Percentiles rank a stretch among this genome's conserved stretches.
phyloP scores from a whole-genome alignment of 2,329 filamentous ascomycete species.

The Fusarium sublunatum region DNA sequence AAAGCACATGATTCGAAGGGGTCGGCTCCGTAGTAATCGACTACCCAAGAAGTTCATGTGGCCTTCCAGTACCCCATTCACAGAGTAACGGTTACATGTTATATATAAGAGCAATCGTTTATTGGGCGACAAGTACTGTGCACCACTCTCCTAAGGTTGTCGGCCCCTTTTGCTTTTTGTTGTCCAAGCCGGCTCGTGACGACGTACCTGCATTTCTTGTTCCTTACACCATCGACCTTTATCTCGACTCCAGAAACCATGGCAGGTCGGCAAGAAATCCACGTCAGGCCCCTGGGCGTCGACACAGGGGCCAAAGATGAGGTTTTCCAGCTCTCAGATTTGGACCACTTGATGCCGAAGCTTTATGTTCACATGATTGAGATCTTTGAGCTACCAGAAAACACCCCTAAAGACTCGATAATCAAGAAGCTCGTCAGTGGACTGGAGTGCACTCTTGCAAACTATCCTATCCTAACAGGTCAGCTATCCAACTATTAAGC shows the following conservation, averaged over 20 bases:
- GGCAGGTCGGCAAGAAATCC: not conserved
- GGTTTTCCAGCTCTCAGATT: conserved; percentile 6
- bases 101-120: not conserved
- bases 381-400: conserved; percentile 13
- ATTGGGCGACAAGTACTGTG: not conserved
- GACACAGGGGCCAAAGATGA: not conserved
- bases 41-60: not conserved
- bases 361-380: conserved; percentile 30
- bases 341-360: conserved; percentile 34
- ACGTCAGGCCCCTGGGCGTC: not conserved
- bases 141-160: not conserved
- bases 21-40: not conserved
- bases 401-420: not conserved
- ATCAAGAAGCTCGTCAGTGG: conserved; percentile 11
- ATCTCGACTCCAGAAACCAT: not conserved
- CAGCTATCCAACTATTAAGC: not conserved
- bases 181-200: not conserved
- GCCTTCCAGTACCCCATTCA: not conserved
- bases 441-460: conserved; percentile 13
- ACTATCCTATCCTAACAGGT: conserved; percentile 22
- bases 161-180: not conserved
- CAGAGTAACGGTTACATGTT: not conserved
- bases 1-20: not conserved
- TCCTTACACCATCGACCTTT: not conserved
- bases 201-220: not conserved